Base-by-base conservation (phyloP, 2,329 filamentous ascomycete species). In the Tolypocladium endophyticum region DNA sequence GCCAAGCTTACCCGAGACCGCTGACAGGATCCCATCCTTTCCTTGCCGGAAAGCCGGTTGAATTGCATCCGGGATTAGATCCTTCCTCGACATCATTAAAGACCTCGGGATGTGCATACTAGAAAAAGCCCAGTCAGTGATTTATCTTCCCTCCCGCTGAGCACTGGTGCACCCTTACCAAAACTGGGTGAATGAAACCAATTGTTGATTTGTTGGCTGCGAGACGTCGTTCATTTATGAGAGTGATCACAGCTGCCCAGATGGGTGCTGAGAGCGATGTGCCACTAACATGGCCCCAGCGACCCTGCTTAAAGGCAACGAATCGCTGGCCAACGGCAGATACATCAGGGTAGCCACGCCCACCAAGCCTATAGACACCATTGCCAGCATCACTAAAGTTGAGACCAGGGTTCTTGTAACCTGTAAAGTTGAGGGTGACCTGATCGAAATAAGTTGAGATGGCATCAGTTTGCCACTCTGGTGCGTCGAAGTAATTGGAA, bases 301-400 rank as follows among this genome's bases (percentile, higher is more conserved):
- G 38, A 7, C 64, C 65, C 33, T 45, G 16, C 28, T 55, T 43
- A 71, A 80, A 1, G 60, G 78, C 78, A 11, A 69, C 67, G 28
- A 76, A 76, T 55, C 80, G 72, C 36, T 79, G 69, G 2, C 82
- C 74, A 56, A 84, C 73, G 5, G 72, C 71, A 8, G 68, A 64
- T 4, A 77, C 64, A 57, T 77, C 75, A 1, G 74, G 74, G 58
- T 74, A 76, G 2, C 67, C 74, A 43, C 75, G 70, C 11, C 74
- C 73, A 1, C 62, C 71, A 0, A 79, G 80, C 63, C 75, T 80
- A 8, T 76, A 62, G 30, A 65, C 33, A 2, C 63, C 63, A n/a
- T 39, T 2, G 16, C 38, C 38, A 18, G 16, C 16, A 39, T 39
- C 38, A 18, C 38, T 39, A 6, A 39, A 39, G 38, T 39, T 39